Conservation (phyloP, 345 rosid genomes). For the Cardiospermum halicacabum region DNA sequence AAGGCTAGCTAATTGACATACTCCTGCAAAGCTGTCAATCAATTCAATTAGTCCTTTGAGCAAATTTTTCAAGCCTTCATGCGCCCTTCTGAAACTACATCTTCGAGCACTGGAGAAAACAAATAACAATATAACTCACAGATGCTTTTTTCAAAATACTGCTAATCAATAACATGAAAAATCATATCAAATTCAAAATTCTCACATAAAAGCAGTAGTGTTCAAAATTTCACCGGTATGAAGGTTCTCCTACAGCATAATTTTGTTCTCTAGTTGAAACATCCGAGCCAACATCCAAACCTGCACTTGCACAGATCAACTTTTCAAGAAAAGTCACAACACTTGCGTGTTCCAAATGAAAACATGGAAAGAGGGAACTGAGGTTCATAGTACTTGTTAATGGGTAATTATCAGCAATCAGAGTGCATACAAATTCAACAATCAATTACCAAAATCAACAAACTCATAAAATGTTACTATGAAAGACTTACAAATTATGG, state of each 20-base stretch:
- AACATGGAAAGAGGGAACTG: neutral
- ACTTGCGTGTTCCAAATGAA: neutral
- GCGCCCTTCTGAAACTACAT: slow-evolving; percentile 70
- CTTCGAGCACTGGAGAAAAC: slow-evolving; percentile 62
- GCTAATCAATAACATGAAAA: neutral
- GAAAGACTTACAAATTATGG: no score
- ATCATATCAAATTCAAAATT: neutral
- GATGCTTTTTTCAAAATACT: neutral
- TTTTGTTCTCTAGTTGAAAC: slow-evolving; percentile 98
- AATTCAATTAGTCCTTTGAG: slow-evolving; percentile 77
- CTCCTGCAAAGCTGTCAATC: slow-evolving; percentile 89
- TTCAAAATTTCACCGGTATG: slow-evolving; percentile 64
- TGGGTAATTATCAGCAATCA: neutral
- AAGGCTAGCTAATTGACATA: slow-evolving; percentile 29
- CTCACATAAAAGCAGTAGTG: slow-evolving; percentile 6
- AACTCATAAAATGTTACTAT: no score
- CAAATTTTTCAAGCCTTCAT: slow-evolving; percentile 72
- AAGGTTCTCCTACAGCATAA: slow-evolving; percentile 87
- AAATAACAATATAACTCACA: slow-evolving; percentile 4
- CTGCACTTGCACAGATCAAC: slow-evolving; percentile 31
- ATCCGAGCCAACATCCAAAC: slow-evolving; percentile 95
- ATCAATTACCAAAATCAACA: neutral
- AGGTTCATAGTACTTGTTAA: neutral
- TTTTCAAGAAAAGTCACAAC: slow-evolving; percentile 5
- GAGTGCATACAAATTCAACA: neutral